Conservation (phyloP, 257 asterid species). For the Solanum infundibuliforme region DNA sequence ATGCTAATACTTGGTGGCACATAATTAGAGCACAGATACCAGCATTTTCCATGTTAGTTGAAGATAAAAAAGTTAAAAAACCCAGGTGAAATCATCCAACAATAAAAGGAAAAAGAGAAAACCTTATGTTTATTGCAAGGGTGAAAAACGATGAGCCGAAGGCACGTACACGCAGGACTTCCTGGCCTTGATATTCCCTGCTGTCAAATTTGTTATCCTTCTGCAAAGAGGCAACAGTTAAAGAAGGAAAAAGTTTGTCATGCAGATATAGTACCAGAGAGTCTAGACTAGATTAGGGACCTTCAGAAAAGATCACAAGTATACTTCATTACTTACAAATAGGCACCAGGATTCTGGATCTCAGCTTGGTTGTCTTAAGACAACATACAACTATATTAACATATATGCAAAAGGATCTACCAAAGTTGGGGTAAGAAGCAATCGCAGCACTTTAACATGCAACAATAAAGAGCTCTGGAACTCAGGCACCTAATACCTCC, state of each 20-base stretch:
- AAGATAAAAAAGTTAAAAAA: neutral
- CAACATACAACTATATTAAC: neutral
- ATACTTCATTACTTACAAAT: neutral
- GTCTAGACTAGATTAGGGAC: neutral
- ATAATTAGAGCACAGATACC: neutral
- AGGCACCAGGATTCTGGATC: neutral
- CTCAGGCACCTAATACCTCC: neutral
- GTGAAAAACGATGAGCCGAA: conserved; percentile 89
- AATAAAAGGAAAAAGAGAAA: conserved; percentile 14
- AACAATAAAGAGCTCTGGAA: neutral
- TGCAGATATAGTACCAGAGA: neutral
- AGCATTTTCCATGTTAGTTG: neutral
- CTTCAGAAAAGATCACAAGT: neutral
- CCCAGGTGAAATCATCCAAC: conserved; percentile 28
- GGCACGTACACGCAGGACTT: conserved; percentile 82
- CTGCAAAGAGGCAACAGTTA: conserved; percentile 20
- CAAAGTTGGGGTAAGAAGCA: neutral
- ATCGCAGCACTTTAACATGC: neutral
- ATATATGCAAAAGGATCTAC: neutral
- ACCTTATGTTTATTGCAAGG: conserved; percentile 96
- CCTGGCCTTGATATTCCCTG: conserved; percentile 59
- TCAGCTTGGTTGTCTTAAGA: neutral
- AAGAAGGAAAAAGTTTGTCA: neutral
- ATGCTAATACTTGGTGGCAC: neutral
- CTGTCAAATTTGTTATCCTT: conserved; percentile 26